These are phyloP conservation scores for Brettanomyces naardenensis DNA, from an alignment of 805 yeast species.

Conservation along the genomic window DNA sequence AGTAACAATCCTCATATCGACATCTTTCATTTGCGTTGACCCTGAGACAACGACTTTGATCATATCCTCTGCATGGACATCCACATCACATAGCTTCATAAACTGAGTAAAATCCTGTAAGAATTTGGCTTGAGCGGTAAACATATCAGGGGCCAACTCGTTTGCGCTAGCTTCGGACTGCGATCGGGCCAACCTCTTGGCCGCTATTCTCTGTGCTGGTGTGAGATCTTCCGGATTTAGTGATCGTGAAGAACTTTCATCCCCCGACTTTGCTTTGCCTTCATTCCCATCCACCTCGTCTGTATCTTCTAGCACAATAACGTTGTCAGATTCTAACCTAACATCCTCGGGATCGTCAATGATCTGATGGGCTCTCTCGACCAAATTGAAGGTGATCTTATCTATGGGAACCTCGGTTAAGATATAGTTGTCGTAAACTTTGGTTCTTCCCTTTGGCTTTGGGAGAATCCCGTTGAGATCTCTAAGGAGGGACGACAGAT, in stretches of 20 bases:
- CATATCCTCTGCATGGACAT: constrained; percentile 34
- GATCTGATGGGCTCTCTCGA: constrained; percentile 7
- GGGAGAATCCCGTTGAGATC: constrained; percentile 23
- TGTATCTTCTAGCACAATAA: constrained; percentile 4
- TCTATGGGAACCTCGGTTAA: constrained; percentile 43
- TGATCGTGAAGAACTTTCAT: background rate
- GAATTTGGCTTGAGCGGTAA: constrained; percentile 13
- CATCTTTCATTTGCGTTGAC: constrained; percentile 6
- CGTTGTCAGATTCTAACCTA: background rate
- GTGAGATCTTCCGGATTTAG: constrained; percentile 7
- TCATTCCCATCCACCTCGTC: background rate
- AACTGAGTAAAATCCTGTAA: constrained; percentile 12
- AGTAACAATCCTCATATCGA: constrained; percentile 4
- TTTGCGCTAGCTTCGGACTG: constrained; percentile 12
- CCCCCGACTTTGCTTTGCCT: background rate
- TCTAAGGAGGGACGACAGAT: constrained; percentile 14
- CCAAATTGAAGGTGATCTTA: constrained; percentile 28
- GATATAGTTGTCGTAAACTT: constrained; percentile 43
- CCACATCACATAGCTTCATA: constrained; percentile 25
- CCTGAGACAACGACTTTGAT: constrained; percentile 33
- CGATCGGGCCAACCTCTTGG: constrained; percentile 14
- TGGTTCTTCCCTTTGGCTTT: constrained; percentile 35
- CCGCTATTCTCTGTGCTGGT: constrained; percentile 14
- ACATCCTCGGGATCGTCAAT: constrained; percentile 5
- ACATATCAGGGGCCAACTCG: constrained; percentile 9